These are phyloP conservation scores for Rhododendron mucronatum DNA, from an alignment of 148 eudicot species.

Conservation along the genomic window DNA sequence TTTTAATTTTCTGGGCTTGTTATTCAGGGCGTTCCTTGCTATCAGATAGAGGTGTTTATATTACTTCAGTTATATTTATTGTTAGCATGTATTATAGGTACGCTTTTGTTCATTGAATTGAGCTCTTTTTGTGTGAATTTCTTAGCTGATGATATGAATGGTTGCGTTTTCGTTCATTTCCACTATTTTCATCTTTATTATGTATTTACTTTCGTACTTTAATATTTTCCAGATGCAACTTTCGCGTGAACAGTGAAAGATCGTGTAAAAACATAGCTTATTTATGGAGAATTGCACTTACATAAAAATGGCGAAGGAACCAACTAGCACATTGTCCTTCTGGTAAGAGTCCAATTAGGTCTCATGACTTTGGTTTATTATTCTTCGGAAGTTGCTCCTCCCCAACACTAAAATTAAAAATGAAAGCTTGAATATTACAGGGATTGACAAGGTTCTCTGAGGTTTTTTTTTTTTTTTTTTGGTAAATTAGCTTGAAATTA, in stretches of 20 bases:
- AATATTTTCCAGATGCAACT: background rate
- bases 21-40: background rate
- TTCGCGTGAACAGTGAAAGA: background rate
- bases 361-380: background rate
- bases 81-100: slow-evolving; percentile 9
- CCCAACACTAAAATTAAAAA: background rate
- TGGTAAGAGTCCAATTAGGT: background rate
- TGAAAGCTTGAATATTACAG: background rate
- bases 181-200: background rate
- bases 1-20: background rate
- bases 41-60: background rate
- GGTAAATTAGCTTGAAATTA: too few relatives aligned
- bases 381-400: background rate
- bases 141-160: background rate
- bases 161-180: background rate
- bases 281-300: background rate
- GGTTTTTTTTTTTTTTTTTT: background rate
- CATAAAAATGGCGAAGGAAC: background rate
- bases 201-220: background rate
- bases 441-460: background rate
- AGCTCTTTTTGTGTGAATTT: background rate
- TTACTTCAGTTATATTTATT: background rate
- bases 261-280: background rate
- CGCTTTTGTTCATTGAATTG: background rate
- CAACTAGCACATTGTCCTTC: background rate